Conservation (phyloP, 2,329 filamentous ascomycete genomes). For the Alternaria sp. region DNA sequence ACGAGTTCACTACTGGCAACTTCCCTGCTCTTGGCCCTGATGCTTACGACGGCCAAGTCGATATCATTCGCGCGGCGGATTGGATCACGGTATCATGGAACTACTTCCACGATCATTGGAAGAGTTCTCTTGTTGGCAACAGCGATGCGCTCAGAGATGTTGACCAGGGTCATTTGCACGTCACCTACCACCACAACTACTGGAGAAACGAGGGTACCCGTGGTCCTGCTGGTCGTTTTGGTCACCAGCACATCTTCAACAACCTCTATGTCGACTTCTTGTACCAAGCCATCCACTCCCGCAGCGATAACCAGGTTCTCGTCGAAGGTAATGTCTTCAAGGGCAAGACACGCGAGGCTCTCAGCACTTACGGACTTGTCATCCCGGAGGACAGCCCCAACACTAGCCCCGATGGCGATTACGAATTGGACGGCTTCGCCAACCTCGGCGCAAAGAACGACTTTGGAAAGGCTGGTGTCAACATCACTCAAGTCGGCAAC, state of each 20-base stretch:
- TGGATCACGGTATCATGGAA: constrained; percentile 65
- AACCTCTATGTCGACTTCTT: constrained; percentile 52
- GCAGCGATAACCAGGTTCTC: constrained; percentile 55
- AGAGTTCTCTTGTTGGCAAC: constrained; percentile 68
- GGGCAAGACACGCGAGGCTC: constrained; percentile 57
- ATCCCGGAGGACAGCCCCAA: constrained; percentile 65
- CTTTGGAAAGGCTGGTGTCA: constrained; percentile 58
- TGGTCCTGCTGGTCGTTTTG: constrained; percentile 70
- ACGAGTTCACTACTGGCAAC: constrained; percentile 69
- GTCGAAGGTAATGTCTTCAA: constrained; percentile 60
- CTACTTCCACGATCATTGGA: constrained; percentile 67
- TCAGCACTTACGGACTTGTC: constrained; percentile 64
- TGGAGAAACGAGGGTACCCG: constrained; percentile 71
- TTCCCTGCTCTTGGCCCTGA: constrained; percentile 66
- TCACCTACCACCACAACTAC: constrained; percentile 74
- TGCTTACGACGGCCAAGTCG: constrained; percentile 70
- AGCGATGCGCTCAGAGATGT: constrained; percentile 64
- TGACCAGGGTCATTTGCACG: constrained; percentile 67
- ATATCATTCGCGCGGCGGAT: constrained; percentile 69
- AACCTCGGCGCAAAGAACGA: constrained; percentile 63
- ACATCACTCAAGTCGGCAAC: constrained; percentile 62
- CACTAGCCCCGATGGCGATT: constrained; percentile 62
- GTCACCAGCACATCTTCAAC: constrained; percentile 70
- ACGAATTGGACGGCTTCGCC: constrained; percentile 63
- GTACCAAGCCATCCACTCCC: constrained; percentile 55